Conservation (phyloP, 2,329 filamentous ascomycete species). For the Neophaeococcomyces aloes region DNA sequence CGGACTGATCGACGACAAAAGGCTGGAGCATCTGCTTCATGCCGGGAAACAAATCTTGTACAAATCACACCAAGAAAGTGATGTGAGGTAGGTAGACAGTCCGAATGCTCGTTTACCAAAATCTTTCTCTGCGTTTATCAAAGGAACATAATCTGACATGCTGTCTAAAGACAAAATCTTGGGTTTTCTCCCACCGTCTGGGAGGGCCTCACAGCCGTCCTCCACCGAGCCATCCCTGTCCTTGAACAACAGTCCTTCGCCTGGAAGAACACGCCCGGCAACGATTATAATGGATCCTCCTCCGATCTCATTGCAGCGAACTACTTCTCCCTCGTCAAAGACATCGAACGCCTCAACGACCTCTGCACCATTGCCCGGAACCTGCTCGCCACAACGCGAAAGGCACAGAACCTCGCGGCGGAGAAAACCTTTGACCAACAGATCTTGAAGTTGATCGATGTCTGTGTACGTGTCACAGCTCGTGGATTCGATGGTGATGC, state of each 20-base stretch:
- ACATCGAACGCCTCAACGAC: slow-evolving; percentile 53
- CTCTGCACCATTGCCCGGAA: slow-evolving; percentile 53
- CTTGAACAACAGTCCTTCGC: slow-evolving; percentile 53
- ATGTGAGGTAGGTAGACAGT: slow-evolving; percentile 36
- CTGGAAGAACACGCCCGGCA: slow-evolving; percentile 38
- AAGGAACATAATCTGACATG: no score
- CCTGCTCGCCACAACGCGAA: slow-evolving; percentile 49
- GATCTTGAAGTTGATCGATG: slow-evolving; percentile 51
- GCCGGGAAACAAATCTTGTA: slow-evolving; percentile 51
- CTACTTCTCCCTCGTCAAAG: slow-evolving; percentile 48
- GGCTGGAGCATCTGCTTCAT: slow-evolving; percentile 47
- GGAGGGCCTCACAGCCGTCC: slow-evolving; percentile 47
- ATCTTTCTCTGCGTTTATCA: no score
- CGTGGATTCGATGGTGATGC: slow-evolving; percentile 55
- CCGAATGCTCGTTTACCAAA: no score
- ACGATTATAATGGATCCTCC: slow-evolving; percentile 44
- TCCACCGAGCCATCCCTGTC: slow-evolving; percentile 50
- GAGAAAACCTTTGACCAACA: slow-evolving; percentile 51
- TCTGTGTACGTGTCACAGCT: slow-evolving; percentile 54
- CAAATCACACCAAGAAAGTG: slow-evolving; percentile 45
- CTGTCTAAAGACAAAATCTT: slow-evolving; percentile 41
- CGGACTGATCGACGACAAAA: slow-evolving; percentile 49
- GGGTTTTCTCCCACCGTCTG: slow-evolving; percentile 48
- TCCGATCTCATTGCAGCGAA: slow-evolving; percentile 52
- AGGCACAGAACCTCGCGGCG: slow-evolving; percentile 53